A percentile compares a stretch with the other conserved stretches of the same genome.
Conservation (phyloP, 371 early-diverging fungal genomes). For the Capniomyces stellatus region DNA sequence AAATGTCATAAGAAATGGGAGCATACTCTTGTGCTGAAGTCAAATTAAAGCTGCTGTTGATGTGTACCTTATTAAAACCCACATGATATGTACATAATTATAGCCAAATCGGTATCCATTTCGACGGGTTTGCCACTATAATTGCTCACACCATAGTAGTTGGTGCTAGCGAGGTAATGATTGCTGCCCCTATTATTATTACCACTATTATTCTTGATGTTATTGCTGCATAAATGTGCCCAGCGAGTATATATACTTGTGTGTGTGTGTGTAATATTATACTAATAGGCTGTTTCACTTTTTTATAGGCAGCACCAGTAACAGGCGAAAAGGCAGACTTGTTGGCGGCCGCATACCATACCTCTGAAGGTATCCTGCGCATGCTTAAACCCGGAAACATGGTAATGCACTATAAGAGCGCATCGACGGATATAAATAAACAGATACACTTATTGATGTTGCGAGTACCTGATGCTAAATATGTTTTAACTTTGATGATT, state of each 20-base stretch:
- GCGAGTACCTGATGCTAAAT: not conserved
- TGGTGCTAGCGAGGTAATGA: constrained; percentile 22
- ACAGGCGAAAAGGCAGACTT: constrained; percentile 80
- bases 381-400: constrained; percentile 71
- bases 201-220: not conserved
- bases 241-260: not conserved
- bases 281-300: too few relatives aligned
- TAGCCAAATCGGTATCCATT: constrained; percentile 71
- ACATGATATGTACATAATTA: constrained; percentile 12
- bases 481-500: constrained; percentile 4
- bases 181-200: not conserved
- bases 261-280: not conserved
- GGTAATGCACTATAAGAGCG: constrained; percentile 11
- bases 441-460: too few relatives aligned
- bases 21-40: constrained; percentile 25
- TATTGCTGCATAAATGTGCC: not conserved
- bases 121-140: constrained; percentile 82
- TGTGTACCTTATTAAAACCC: not conserved
- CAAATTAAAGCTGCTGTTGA: not conserved
- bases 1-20: not conserved
- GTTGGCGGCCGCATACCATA: constrained; percentile 65
- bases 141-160: constrained; percentile 71
- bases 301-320: constrained; percentile 30
- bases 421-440: too few relatives aligned
- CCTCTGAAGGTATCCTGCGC: constrained; percentile 57